These are phyloP conservation scores for Sugiyamaella grinbergsii DNA, from an alignment of 1,139 yeast species.

Conservation along the genomic window DNA sequence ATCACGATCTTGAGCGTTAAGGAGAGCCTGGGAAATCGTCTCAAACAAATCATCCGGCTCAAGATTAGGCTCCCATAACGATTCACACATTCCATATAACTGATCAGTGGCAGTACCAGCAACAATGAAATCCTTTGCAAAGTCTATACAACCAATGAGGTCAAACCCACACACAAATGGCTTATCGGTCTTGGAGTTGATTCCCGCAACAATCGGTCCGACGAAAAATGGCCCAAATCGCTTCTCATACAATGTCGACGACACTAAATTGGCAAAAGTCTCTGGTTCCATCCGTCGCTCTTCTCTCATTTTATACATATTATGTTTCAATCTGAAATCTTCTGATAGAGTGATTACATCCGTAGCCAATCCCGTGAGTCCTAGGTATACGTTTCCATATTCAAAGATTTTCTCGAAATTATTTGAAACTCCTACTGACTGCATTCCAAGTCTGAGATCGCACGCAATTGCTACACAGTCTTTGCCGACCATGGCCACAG, in stretches of 20 bases:
- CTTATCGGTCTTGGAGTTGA: slow-evolving; percentile 73
- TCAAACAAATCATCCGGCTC: slow-evolving; percentile 96
- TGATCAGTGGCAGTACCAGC: slow-evolving; percentile 97
- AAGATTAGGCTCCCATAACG: slow-evolving; percentile 89
- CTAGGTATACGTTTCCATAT: slow-evolving; percentile 82
- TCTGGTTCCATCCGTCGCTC: slow-evolving; percentile 91
- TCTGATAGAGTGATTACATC: slow-evolving; percentile 88
- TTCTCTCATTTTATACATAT: slow-evolving; percentile 86
- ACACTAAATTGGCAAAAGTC: slow-evolving; percentile 89
- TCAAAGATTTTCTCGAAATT: slow-evolving; percentile 90
- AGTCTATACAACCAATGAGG: slow-evolving; percentile 94
- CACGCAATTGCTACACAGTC: slow-evolving; percentile 98
- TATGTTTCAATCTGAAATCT: slow-evolving; percentile 79
- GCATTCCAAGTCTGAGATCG: slow-evolving; percentile 91
- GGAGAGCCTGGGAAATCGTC: slow-evolving; percentile 88
- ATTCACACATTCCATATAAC: slow-evolving; percentile 97
- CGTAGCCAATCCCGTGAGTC: slow-evolving; percentile 92
- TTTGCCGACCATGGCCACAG: slow-evolving; percentile 98
- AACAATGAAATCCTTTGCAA: slow-evolving; percentile 93
- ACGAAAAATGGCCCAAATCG: slow-evolving; percentile 95
- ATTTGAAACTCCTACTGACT: slow-evolving; percentile 87
- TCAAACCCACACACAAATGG: slow-evolving; percentile 97
- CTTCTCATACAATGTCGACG: slow-evolving; percentile 84
- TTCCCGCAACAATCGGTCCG: slow-evolving; percentile 96
- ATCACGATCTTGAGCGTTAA: slow-evolving; percentile 96